These are phyloP conservation scores for Hanseniaspora valbyensis DNA, from an alignment of 805 yeast species.

Conservation along the genomic window DNA sequence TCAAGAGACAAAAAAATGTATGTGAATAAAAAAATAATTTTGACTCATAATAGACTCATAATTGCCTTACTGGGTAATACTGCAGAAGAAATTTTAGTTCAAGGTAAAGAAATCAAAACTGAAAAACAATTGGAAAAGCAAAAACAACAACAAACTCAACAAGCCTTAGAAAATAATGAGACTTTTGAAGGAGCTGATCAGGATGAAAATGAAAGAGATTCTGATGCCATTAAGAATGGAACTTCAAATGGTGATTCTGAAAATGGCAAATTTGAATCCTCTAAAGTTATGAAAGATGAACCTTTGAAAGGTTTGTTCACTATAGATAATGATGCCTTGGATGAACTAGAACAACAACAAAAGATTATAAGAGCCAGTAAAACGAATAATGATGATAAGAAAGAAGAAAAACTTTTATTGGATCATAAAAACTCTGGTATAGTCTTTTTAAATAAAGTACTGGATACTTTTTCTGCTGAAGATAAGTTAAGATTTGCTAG, in stretches of 20 bases:
- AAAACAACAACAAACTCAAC: not conserved
- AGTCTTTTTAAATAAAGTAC: conserved; percentile 72
- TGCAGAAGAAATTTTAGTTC: conserved; percentile 5
- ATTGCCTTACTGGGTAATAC: conserved; percentile 75
- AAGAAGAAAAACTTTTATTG: conserved; percentile 32
- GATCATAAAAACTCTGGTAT: conserved; percentile 55
- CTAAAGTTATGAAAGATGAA: conserved; percentile 52
- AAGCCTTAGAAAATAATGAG: not conserved
- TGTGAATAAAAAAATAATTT: conserved; percentile 18
- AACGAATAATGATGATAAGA: conserved; percentile 30
- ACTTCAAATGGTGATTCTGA: not conserved
- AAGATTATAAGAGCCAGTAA: conserved; percentile 30
- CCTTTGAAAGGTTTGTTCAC: conserved; percentile 50
- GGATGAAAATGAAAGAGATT: not conserved
- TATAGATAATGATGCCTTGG: conserved; percentile 33
- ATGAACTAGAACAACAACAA: conserved; percentile 36
- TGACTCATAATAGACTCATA: conserved; percentile 73
- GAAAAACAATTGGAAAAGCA: conserved; percentile 1
- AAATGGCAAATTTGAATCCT: not conserved
- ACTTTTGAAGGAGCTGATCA: not conserved
- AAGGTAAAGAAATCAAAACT: not conserved
- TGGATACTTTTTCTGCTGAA: conserved; percentile 70
- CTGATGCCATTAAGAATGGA: not conserved
- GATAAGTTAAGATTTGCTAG: conserved; percentile 78
- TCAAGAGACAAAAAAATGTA: conserved; percentile 2